Evolutionary conservation across 306 rosid genomes (phyloP).

Genomic region (Vigna unguiculata): DNA sequence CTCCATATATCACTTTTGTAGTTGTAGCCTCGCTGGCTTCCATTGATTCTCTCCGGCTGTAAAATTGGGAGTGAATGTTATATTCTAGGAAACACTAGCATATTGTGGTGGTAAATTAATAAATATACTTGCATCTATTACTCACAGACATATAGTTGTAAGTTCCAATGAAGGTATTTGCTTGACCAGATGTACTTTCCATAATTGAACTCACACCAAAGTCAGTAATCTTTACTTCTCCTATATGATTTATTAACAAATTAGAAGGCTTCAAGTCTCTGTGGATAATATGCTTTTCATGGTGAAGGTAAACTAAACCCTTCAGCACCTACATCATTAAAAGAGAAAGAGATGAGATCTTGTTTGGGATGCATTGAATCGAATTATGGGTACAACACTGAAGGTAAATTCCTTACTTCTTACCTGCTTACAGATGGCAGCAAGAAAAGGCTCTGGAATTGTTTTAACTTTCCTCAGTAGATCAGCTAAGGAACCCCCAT

Average conservation of each 20-base stretch:
- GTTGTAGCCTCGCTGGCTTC: constrained; percentile 68
- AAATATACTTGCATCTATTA: constrained; percentile 41
- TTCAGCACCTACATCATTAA: constrained; percentile 74
- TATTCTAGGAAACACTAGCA: constrained; percentile 7
- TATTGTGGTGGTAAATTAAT: constrained; percentile 19
- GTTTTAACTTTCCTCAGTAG: constrained; percentile 82
- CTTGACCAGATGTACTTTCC: constrained; percentile 94
- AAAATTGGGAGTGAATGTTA: constrained; percentile 47
- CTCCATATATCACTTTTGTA: constrained; percentile 98
- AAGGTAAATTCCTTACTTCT: constrained; percentile 32
- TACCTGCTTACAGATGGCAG: constrained; percentile 93
- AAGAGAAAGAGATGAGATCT: constrained; percentile 25
- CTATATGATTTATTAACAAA: constrained; percentile 84
- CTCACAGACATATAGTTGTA: constrained; percentile 98
- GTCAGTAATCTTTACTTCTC: constrained; percentile 98
- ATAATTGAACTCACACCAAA: constrained; percentile 96
- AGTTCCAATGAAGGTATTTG: constrained; percentile 95
- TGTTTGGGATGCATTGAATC: constrained; percentile 33
- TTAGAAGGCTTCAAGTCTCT: constrained; percentile 97
- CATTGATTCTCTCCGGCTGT: constrained; percentile 95
- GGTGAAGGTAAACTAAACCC: constrained; percentile 95
- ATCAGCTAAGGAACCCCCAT: constrained; percentile 96
- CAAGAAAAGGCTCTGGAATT: constrained; percentile 81
- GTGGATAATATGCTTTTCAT: constrained; percentile 88
- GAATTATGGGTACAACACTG: constrained; percentile 15